Evolutionary conservation across 352 stramenopile genomes (phyloP), one percentile per base, ranked within the genome.

Genomic region (Phytophthora rubi): DNA sequence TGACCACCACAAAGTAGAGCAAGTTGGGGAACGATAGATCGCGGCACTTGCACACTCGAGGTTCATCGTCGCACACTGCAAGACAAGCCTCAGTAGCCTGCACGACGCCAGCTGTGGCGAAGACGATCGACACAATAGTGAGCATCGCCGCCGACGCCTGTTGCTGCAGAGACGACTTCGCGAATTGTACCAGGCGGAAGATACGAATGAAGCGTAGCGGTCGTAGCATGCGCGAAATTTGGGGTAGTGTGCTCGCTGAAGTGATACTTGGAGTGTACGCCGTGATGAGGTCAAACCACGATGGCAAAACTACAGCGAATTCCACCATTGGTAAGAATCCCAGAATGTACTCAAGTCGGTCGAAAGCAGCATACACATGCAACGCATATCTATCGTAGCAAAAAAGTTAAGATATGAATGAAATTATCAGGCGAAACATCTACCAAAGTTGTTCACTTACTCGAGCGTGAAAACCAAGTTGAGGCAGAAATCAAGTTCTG

Each of bases 1-100:
- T 94, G n/a, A 94, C 87, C 23, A 94, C 78, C 18, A 91, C 84
- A 61, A 93, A 93, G 68, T 94, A 94, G 26, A 94, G 75, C 63
- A 91, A 83, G 56, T 94, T 81, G 32, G 91, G 76, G 64, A 90
- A 92, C 15, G 78, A 80, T 18, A 90, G 72, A 55, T 89, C 76
- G 15, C 88, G 83, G 53, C 87, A 94, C 16, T 72, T 71, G 58
- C 80, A 89, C 33, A 55, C 47, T 0, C 60, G 54, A 15, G 60
- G 35, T 1, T 85, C 70, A 6, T 56, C 58, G 15, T 67, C 55
- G 62, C 62, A 88, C 21, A 48, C 23, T 9, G 18, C 53, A 3
- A 72, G 55, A 59, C 85, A 94, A 35, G 88, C 74, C 33, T 94
- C 87, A 28, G 88, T 75, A 21, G 88, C 81, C 54, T 94, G 85